These are phyloP conservation scores for Ceratobasidium sp. DNA, from an alignment of 1,284 basidiomycete species.

Conservation along the genomic window DNA sequence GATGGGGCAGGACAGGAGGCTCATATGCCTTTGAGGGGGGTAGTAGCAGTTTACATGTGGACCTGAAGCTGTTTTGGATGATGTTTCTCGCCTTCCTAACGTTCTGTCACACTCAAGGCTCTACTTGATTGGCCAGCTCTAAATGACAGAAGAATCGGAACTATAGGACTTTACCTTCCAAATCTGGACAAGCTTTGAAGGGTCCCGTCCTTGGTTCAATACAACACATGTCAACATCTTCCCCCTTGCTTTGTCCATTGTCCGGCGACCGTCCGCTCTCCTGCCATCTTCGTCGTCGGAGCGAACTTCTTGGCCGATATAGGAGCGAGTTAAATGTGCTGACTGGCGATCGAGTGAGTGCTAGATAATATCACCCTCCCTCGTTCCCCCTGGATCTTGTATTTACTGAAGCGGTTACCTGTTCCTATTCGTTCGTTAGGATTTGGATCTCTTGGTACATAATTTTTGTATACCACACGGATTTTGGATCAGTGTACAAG, in stretches of 20 bases:
- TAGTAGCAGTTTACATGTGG: too few species aligned
- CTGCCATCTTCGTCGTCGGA: background rate
- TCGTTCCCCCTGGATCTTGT: background rate
- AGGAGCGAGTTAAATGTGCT: constrained; percentile 1
- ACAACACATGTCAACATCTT: constrained; percentile 21
- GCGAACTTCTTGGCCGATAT: constrained; percentile 1
- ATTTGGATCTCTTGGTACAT: constrained; percentile 2
- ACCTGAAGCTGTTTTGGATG: too few species aligned
- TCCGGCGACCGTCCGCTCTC: background rate
- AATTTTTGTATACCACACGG: background rate
- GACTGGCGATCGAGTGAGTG: background rate
- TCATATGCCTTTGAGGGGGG: too few species aligned
- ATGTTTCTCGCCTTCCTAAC: too few species aligned
- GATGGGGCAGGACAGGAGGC: too few species aligned
- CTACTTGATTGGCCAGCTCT: too few species aligned
- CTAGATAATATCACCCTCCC: background rate
- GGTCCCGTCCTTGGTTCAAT: background rate
- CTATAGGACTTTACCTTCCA: background rate
- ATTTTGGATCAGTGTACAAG: background rate
- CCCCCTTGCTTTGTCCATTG: constrained; percentile 21
- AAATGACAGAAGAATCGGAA: background rate
- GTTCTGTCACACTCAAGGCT: too few species aligned
- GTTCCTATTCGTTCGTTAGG: background rate
- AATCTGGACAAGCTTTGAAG: background rate
- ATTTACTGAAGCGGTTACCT: background rate